Evolutionary conservation across 371 early-diverging fungal species (phyloP).

Genomic region (Encephalitozoon intestinalis): DNA sequence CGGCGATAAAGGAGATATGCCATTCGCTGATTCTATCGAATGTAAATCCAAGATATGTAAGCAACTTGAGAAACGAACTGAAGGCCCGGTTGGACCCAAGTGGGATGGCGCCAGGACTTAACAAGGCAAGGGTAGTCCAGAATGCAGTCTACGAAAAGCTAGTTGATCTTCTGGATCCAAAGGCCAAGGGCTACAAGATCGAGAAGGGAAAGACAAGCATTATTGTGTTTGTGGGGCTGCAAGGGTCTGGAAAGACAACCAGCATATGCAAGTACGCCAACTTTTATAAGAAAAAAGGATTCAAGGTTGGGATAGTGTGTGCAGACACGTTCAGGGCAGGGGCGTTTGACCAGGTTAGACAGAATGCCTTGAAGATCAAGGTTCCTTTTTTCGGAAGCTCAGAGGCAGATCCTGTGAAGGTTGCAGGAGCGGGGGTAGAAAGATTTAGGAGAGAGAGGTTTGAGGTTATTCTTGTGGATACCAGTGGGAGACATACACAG

Average conservation of each 20-base stretch:
- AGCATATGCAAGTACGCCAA: conserved; percentile 92
- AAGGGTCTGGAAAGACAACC: conserved; percentile 97
- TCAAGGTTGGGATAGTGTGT: conserved; percentile 88
- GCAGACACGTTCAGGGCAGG: conserved; percentile 99
- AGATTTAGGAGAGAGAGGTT: conserved; percentile 88
- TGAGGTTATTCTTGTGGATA: conserved; percentile 95
- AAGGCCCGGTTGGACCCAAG: conserved; percentile 69
- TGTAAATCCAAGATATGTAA: conserved; percentile 81
- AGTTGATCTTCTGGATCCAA: conserved; percentile 80
- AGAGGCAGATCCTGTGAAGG: conserved; percentile 83
- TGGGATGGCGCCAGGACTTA: conserved; percentile 75
- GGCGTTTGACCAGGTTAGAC: conserved; percentile 97
- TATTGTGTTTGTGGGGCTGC: conserved; percentile 97
- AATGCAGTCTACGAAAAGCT: conserved; percentile 85
- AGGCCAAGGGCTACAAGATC: conserved; percentile 75
- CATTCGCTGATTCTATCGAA: conserved; percentile 65
- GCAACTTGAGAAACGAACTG: conserved; percentile 73
- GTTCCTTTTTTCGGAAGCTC: conserved; percentile 88
- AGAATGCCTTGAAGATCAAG: conserved; percentile 92
- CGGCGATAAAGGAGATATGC: conserved; percentile 56
- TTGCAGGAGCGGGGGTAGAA: conserved; percentile 84
- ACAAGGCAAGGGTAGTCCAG: conserved; percentile 66
- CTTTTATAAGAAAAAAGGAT: conserved; percentile 88
- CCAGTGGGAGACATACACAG: conserved; percentile 94
- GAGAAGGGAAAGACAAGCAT: conserved; percentile 73